phyloP scores from a whole-genome alignment of 2,329 filamentous ascomycete genomes.

The Calonectria hawksworthii region DNA sequence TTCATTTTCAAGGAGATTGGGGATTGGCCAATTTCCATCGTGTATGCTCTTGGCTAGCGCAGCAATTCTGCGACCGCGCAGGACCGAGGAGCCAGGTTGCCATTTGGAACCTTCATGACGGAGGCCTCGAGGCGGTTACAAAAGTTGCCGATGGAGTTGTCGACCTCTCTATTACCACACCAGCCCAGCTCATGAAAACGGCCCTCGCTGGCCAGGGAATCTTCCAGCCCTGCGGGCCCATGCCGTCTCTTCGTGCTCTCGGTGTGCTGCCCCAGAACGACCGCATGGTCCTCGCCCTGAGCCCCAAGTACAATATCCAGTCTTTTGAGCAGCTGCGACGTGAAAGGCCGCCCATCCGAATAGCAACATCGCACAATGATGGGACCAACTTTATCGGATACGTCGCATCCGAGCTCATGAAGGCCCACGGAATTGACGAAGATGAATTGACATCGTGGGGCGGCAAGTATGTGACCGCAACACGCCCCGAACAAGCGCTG shows the following conservation, averaged over 20 bases:
- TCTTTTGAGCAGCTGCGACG: slow-evolving; percentile 1
- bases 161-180: not conserved
- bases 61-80: slow-evolving; percentile 17
- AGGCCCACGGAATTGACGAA: slow-evolving; percentile 1
- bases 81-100: slow-evolving; percentile 2
- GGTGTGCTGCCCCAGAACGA: slow-evolving; percentile 8
- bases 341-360: not conserved
- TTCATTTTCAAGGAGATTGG: slow-evolving; percentile 12
- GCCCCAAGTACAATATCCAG: not conserved
- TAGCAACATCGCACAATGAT: slow-evolving; percentile 3
- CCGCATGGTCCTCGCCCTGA: not conserved
- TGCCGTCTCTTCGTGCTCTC: slow-evolving; percentile 6
- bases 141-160: not conserved
- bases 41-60: slow-evolving; percentile 6
- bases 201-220: slow-evolving; percentile 2
- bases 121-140: not conserved
- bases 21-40: slow-evolving; percentile 6
- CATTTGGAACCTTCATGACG: slow-evolving; percentile 3
- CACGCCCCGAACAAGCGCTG: slow-evolving; percentile 5
- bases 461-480: not conserved
- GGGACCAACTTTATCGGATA: slow-evolving; percentile 14
- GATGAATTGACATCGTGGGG: not conserved
- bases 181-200: not conserved
- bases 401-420: not conserved
- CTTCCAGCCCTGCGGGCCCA: not conserved